Conservation (phyloP, 768 basidiomycete species). For the Russula earlei region DNA sequence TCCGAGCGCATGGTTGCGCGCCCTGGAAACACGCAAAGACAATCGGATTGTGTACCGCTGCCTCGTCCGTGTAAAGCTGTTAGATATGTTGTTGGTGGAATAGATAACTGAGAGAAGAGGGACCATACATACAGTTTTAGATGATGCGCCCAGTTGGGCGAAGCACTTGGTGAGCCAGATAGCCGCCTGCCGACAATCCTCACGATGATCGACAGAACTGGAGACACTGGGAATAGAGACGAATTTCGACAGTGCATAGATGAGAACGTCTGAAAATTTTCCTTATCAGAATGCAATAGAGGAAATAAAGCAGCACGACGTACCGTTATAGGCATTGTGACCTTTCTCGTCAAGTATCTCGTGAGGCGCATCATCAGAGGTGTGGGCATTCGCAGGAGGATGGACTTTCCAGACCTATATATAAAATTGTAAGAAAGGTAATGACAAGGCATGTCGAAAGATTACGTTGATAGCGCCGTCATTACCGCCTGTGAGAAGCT, state of each 20-base stretch:
- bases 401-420: conserved; percentile 34
- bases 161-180: conserved; percentile 88
- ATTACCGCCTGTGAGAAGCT: conserved; percentile 71
- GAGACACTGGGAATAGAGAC: conserved; percentile 85
- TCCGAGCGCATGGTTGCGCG: conserved; percentile 42
- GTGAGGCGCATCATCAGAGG: neutral
- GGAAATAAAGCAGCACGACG: neutral
- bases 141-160: conserved; percentile 77
- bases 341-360: conserved; percentile 9
- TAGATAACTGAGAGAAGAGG: neutral
- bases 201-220: conserved; percentile 50
- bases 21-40: conserved; percentile 85
- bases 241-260: conserved; percentile 76
- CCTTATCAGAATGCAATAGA: neutral
- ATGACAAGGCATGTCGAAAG: neutral
- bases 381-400: neutral
- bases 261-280: conserved; percentile 54
- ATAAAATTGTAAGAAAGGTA: neutral
- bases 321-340: conserved; percentile 8
- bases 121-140: conserved; percentile 25
- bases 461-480: conserved; percentile 77
- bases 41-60: conserved; percentile 58
- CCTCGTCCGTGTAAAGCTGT: conserved; percentile 69
- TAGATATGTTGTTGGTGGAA: neutral
- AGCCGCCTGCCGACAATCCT: conserved; percentile 90